These are phyloP conservation scores for Pseudonitzschia multistriata DNA, from an alignment of 108 stramenopile genomes.

Conservation along the genomic window DNA sequence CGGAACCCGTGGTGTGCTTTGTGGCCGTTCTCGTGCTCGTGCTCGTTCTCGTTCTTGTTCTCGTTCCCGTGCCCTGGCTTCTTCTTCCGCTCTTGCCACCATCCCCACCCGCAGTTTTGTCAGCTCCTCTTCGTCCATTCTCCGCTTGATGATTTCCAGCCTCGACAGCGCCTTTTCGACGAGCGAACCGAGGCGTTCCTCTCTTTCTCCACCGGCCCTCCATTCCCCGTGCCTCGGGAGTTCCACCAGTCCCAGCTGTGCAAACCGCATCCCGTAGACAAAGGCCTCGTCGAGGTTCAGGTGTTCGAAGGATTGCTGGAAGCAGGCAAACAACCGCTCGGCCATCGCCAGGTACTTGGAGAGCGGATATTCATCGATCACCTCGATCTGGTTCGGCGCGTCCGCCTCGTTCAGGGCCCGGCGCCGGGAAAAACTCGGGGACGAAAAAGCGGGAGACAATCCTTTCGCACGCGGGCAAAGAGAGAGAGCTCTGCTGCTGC, in stretches of 20 bases:
- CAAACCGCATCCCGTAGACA: slow-evolving; percentile 64
- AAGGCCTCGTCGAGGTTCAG: slow-evolving; percentile 61
- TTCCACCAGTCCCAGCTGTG: slow-evolving; percentile 41
- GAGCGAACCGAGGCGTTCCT: slow-evolving; percentile 13
- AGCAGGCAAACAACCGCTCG: slow-evolving; percentile 48
- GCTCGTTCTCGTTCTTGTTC: slow-evolving; percentile 1
- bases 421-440: slow-evolving; percentile 31
- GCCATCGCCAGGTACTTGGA: slow-evolving; percentile 51
- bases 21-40: not conserved
- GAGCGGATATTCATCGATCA: slow-evolving; percentile 42
- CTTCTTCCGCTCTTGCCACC: slow-evolving; percentile 9
- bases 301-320: slow-evolving; percentile 40
- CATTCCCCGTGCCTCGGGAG: slow-evolving; percentile 58
- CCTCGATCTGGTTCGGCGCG: slow-evolving; percentile 9
- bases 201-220: not conserved
- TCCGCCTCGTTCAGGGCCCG: slow-evolving; percentile 31
- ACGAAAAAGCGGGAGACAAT: not conserved
- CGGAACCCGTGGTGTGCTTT: not conserved
- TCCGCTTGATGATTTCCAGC: slow-evolving; percentile 31
- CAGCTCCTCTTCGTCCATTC: slow-evolving; percentile 43
- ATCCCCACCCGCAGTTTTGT: slow-evolving; percentile 5
- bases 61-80: not conserved
- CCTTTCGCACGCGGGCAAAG: not conserved
- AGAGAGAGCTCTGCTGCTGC: too few species aligned
- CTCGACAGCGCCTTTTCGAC: slow-evolving; percentile 25